Base-by-base conservation (phyloP, 352 stramenopile genomes). In the Phytophthora podocarpi region DNA sequence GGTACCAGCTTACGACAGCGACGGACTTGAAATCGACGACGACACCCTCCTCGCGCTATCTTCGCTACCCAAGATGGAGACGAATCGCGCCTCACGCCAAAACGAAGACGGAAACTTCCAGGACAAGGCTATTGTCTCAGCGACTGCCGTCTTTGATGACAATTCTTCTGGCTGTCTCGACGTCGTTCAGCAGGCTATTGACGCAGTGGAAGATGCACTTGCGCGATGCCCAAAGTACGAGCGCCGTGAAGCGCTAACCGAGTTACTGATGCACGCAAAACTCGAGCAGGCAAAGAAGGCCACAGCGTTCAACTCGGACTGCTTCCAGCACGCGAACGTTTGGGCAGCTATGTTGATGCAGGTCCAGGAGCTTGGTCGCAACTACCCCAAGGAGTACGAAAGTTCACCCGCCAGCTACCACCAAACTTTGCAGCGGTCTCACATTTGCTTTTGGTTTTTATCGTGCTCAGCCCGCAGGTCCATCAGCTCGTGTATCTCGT, bases 401-500 rank as follows among this genome's bases (percentile, higher is more conserved):
- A 28, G 12, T 2, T 13, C 11, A 2, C 20, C 5, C 11, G 6
- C 10, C 23, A 31, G 3, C 26, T 34, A 16, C 12, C n/a, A 16
- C 10, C 37, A 18, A n/a, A 30, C n/a, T 11, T 28, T 50, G 2
- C 31, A 31, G 11, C 26, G 8, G 28, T 30, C 41, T 64, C 36
- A 67, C 20, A 40, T 4, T 37, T 54, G 45, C 1, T 57, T 18
- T 30, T 30, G 31, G 31, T 40, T 59, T 31, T 58, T 67, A 21
- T 35, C 36, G 16, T 59, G 18, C 60, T 31, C 26, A 78, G 72
- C 11, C 48, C 68, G 21, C 70, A 82, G 45, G 67, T 80, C 13
- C 70, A 78, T 41, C 64, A 80, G 30, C 57, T 82, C 12, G 64
- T 82, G 30, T 63, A 66, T 36, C 42, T 76, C 12, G 57, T 81